A percentile compares a stretch with the other conserved stretches of the same genome.
Conservation (phyloP, 1,284 basidiomycete species). For the Rhodotorula glutinis region DNA sequence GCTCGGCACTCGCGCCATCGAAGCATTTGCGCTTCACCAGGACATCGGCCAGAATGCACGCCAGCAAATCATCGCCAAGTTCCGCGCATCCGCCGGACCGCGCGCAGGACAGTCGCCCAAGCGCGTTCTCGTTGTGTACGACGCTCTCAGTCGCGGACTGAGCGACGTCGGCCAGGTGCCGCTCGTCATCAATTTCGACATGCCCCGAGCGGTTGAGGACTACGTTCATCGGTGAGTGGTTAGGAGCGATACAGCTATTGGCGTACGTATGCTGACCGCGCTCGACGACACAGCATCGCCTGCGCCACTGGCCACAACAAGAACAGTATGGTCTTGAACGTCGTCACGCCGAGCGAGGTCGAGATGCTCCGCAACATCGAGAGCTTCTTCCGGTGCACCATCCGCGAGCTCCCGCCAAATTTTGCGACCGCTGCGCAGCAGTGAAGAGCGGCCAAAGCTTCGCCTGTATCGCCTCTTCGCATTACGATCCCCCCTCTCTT, state of each 20-base stretch:
- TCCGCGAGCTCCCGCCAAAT: slow-evolving; percentile 33
- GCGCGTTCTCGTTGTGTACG: slow-evolving; percentile 42
- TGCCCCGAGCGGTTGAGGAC: slow-evolving; percentile 42
- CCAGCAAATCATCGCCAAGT: slow-evolving; percentile 38
- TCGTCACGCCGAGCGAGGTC: slow-evolving; percentile 40
- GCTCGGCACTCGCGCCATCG: slow-evolving; percentile 47
- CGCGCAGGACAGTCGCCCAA: slow-evolving; percentile 33
- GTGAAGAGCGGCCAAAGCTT: background rate
- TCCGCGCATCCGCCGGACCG: slow-evolving; percentile 30
- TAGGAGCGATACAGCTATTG: no score
- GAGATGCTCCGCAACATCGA: slow-evolving; percentile 43
- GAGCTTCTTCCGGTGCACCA: slow-evolving; percentile 34
- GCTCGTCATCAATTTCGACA: slow-evolving; percentile 44
- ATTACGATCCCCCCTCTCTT: background rate
- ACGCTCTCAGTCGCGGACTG: slow-evolving; percentile 38
- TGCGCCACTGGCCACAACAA: slow-evolving; percentile 36
- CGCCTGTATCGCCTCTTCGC: background rate
- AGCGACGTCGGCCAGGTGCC: slow-evolving; percentile 39
- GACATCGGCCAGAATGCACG: slow-evolving; percentile 40
- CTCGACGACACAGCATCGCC: slow-evolving; percentile 30
- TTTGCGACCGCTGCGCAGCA: slow-evolving; percentile 10
- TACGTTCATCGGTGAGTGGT: slow-evolving; percentile 39
- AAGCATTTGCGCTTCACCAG: slow-evolving; percentile 45
- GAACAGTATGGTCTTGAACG: slow-evolving; percentile 40
- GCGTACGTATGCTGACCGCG: background rate